phyloP scores from a whole-genome alignment of 345 rosid genomes.

The Lepidium aucheri region DNA sequence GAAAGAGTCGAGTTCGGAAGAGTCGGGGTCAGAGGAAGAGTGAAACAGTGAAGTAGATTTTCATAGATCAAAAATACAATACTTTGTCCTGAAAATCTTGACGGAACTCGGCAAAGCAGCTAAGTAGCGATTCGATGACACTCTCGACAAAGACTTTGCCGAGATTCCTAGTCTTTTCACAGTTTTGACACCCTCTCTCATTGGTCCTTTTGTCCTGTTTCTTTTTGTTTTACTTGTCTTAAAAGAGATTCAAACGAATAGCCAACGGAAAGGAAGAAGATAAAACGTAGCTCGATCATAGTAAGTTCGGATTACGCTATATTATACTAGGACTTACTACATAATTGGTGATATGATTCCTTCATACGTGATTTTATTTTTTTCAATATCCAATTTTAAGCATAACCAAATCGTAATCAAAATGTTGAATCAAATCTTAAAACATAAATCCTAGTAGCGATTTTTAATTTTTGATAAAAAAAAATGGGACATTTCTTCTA shows the following conservation, averaged over 20 bases:
- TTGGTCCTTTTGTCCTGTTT: not conserved
- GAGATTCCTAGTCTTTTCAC: constrained; percentile 12
- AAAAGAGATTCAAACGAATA: not conserved
- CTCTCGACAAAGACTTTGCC: not conserved
- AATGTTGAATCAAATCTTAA: too few relatives aligned
- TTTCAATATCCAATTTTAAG: too few relatives aligned
- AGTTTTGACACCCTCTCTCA: constrained; percentile 12
- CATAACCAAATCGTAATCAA: too few relatives aligned
- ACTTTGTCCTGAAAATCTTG: constrained; percentile 6
- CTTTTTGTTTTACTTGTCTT: not conserved
- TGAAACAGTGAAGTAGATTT: constrained; percentile 23
- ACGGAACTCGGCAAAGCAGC: constrained; percentile 11
- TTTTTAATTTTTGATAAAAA: too few relatives aligned
- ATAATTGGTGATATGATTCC: not conserved
- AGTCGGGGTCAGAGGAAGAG: constrained; percentile 68
- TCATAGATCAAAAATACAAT: constrained; percentile 21
- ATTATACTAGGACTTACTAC: not conserved
- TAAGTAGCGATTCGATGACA: not conserved
- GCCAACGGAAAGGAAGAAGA: not conserved
- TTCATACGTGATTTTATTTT: too few relatives aligned
- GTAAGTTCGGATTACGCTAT: not conserved
- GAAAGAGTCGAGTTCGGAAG: constrained; percentile 57
- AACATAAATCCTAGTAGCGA: too few relatives aligned
- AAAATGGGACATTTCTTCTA: too few relatives aligned
- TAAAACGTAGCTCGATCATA: not conserved